Conservation (phyloP, 129 eudicot species). For the Tagetes erecta region DNA sequence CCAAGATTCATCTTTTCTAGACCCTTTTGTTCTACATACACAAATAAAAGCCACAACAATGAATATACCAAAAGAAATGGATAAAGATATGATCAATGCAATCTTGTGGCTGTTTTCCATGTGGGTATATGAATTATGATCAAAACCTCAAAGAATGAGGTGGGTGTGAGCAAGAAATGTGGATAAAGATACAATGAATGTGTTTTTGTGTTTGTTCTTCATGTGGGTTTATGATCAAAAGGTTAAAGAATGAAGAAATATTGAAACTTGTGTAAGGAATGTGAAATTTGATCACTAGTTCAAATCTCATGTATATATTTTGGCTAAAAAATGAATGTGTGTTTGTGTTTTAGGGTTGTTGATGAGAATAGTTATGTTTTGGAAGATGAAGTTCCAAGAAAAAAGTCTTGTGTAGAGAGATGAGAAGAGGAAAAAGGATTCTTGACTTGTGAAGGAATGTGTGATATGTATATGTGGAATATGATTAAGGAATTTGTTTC, state of each 20-base stretch:
- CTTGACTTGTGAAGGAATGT: slow-evolving; percentile 35
- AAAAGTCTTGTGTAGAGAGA: slow-evolving; percentile 33
- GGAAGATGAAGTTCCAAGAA: slow-evolving; percentile 27
- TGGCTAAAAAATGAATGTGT: slow-evolving; percentile 23
- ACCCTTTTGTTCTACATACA: slow-evolving; percentile 43
- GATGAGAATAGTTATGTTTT: slow-evolving; percentile 11
- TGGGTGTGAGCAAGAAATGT: slow-evolving; percentile 16
- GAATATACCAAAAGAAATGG: slow-evolving; percentile 36
- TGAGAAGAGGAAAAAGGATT: slow-evolving; percentile 26
- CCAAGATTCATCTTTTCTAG: slow-evolving; percentile 29
- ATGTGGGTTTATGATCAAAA: slow-evolving; percentile 29
- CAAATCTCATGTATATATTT: slow-evolving; percentile 5
- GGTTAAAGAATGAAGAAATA: slow-evolving; percentile 25
- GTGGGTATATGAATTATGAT: slow-evolving; percentile 28
- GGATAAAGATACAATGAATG: not conserved
- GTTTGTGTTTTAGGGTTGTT: slow-evolving; percentile 19
- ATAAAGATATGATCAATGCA: slow-evolving; percentile 42
- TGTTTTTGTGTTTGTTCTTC: slow-evolving; percentile 14
- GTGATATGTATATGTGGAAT: slow-evolving; percentile 24
- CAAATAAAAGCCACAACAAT: slow-evolving; percentile 41
- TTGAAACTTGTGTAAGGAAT: slow-evolving; percentile 15
- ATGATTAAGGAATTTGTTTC: slow-evolving; percentile 34
- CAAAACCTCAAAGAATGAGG: slow-evolving; percentile 25
- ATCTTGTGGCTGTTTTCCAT: slow-evolving; percentile 60
- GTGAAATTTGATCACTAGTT: slow-evolving; percentile 13